Percentiles rank a stretch among this genome's conserved stretches.
Evolutionary conservation across 2,329 filamentous ascomycete genomes (phyloP).

Genomic region (Balansia obtecta): DNA sequence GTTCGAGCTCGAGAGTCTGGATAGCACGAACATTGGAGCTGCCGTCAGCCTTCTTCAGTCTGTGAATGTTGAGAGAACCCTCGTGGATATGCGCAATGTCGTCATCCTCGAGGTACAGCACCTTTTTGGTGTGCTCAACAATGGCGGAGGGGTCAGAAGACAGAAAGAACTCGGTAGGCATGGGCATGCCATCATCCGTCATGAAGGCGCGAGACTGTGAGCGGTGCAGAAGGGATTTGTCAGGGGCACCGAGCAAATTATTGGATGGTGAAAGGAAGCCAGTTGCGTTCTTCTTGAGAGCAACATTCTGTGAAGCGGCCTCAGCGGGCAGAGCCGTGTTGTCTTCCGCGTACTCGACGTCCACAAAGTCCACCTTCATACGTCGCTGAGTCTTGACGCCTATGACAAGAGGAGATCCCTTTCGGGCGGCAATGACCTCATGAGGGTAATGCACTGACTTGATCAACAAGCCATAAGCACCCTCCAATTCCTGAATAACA

Average conservation of each 20-base stretch:
- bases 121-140: constrained; percentile 99
- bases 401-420: constrained; percentile 94
- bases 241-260: constrained; percentile 67
- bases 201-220: constrained; percentile 98
- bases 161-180: constrained; percentile 98
- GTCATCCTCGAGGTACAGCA: constrained; percentile 98
- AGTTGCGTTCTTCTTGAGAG: constrained; percentile 75
- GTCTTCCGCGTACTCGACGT: constrained; percentile 93
- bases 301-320: constrained; percentile 89
- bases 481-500: constrained; percentile 95
- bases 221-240: constrained; percentile 96
- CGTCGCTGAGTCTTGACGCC: constrained; percentile 94
- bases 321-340: constrained; percentile 76
- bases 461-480: constrained; percentile 91
- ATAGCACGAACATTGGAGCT: constrained; percentile 95
- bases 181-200: constrained; percentile 94
- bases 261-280: constrained; percentile 52
- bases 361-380: constrained; percentile 99
- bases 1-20: constrained; percentile 95
- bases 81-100: constrained; percentile 99
- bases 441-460: constrained; percentile 98
- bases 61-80: constrained; percentile 97
- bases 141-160: constrained; percentile 97
- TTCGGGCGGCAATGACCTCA: constrained; percentile 93
- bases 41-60: constrained; percentile 90